Evolutionary conservation across 331 rosid species (phyloP).

Genomic region (Acacia pycnantha): DNA sequence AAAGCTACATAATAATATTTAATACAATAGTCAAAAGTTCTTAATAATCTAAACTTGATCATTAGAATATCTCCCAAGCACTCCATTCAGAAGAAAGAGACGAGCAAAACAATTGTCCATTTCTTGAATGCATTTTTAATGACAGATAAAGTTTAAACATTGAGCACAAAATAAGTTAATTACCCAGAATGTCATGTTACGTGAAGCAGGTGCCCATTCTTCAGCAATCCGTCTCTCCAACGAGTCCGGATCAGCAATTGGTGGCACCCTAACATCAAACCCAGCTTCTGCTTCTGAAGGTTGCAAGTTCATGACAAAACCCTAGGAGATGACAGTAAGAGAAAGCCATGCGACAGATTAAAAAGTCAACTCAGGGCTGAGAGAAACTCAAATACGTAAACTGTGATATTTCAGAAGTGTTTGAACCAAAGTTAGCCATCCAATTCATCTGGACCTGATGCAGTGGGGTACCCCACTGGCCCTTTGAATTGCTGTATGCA

Average conservation of each 20-base stretch:
- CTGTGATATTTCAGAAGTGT: background rate
- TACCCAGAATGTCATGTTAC: constrained; percentile 82
- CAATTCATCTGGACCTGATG: background rate
- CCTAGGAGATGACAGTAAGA: constrained; percentile 51
- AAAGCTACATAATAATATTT: background rate
- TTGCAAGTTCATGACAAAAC: constrained; percentile 95
- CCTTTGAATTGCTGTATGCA: background rate
- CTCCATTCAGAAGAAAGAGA: background rate
- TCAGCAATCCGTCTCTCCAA: constrained; percentile 79
- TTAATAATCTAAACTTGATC: background rate
- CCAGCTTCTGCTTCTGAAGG: constrained; percentile 99
- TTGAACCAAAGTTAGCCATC: background rate
- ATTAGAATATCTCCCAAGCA: constrained; percentile 1
- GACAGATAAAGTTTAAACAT: constrained; percentile 6
- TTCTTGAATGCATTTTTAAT: background rate
- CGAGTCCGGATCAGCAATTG: constrained; percentile 61
- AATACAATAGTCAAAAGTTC: background rate
- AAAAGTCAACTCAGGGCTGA: background rate
- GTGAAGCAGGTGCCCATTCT: constrained; percentile 92
- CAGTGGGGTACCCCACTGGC: background rate
- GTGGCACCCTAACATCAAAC: constrained; percentile 83
- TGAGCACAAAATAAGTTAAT: constrained; percentile 8
- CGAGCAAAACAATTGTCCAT: background rate
- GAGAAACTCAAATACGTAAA: background rate
- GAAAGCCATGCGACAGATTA: constrained; percentile 9